Base-by-base conservation (phyloP, 2,329 filamentous ascomycete species). In the Claviceps humidiphila region DNA sequence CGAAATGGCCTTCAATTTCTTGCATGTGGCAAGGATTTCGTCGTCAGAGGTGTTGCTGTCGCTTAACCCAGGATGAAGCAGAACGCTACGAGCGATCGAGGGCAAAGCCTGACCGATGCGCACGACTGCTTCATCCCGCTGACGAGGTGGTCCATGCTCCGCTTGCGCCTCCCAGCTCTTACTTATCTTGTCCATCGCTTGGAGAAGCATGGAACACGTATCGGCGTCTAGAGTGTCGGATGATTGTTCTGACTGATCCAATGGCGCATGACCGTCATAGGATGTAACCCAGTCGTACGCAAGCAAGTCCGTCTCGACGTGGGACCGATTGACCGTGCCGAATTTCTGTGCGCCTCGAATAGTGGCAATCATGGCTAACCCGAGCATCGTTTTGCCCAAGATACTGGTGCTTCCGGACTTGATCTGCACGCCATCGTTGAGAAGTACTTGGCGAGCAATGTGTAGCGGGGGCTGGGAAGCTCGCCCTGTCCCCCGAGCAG, bases 401-500 rank as follows among this genome's bases (percentile, higher is more conserved):
- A 42, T 20, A 46, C 53, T 52, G 5, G 37, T 42, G 5, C 17
- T 39, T 26, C 50, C 44, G 6, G 39, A 14, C 24, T 49, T 52
- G 22, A 54, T 50, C 41, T 53, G 38, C 17, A 52, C 37, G 13
- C 34, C 75, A 5, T 71, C 68, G 55, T 84, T 75, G 51, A 86
- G 71, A 43, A 89, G 68, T 1, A 80, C 75, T 50, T 75, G 74
- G 51, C 88, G 68, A 1, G 78, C 81, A 53, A 79, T 71, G 55
- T 78, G 72, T 65, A 87, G 71, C 58, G 81, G 76, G 1, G 84
- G 75, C 60, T 89, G 51, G 8, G 30, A 30, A 22, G 40, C 39
- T 14, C 30, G 47, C 37, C 40, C 44, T 16, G 84, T 58, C 80
- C 79, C 73, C 57, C 78, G 75, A 49, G 79, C 85, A 4, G 84